Conservation (phyloP, 257 asterid genomes). For the Solanum chmielewskii region DNA sequence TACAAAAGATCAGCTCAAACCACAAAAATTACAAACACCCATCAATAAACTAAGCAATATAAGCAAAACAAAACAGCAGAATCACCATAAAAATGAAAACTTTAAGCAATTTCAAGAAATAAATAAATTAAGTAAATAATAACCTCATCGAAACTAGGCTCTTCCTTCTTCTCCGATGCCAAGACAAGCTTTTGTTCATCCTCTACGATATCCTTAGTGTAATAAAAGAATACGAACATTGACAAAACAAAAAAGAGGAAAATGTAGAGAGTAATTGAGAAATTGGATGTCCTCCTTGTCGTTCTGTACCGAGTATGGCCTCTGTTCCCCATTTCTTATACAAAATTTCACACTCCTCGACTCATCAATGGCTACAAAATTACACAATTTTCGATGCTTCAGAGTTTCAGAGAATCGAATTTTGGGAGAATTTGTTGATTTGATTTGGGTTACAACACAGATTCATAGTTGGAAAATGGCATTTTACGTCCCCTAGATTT, state of each 20-base stretch:
- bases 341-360: not conserved
- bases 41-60: not conserved
- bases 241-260: conserved; percentile 51
- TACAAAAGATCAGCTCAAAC: not conserved
- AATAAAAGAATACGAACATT: conserved; percentile 42
- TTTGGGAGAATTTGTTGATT: not conserved
- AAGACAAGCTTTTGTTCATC: conserved; percentile 32
- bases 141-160: conserved; percentile 32
- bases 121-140: not conserved
- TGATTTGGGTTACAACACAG: not conserved
- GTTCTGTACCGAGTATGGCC: conserved; percentile 22
- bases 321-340: conserved; percentile 25
- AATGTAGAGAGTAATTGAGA: conserved; percentile 37
- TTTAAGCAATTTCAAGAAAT: not conserved
- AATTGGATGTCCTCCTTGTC: conserved; percentile 32
- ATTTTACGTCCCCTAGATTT: not conserved
- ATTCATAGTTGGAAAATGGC: not conserved
- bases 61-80: not conserved
- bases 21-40: not conserved
- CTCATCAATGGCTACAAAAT: not conserved
- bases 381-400: not conserved
- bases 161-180: conserved; percentile 7
- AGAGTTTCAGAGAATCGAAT: not conserved
- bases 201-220: conserved; percentile 47
- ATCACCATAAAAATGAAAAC: not conserved